These are phyloP conservation scores for Chenopodium suecicum DNA, from an alignment of 148 eudicot genomes.

Conservation along the genomic window DNA sequence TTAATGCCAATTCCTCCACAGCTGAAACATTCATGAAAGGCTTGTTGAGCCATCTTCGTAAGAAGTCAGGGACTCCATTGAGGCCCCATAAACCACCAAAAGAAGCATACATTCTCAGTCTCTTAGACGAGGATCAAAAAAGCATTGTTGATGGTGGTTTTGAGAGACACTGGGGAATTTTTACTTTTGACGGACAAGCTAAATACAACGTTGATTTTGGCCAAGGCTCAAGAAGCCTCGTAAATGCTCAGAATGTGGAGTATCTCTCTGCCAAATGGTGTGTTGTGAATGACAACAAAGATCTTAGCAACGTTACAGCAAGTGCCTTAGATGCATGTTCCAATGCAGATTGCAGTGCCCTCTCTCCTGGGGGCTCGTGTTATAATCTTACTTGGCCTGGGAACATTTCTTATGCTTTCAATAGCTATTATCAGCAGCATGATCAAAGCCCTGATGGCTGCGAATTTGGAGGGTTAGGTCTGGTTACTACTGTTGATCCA, in stretches of 20 bases:
- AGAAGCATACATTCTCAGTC: conserved; percentile 65
- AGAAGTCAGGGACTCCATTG: conserved; percentile 61
- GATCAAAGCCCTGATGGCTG: conserved; percentile 74
- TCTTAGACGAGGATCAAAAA: conserved; percentile 77
- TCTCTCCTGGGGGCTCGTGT: conserved; percentile 77
- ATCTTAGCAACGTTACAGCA: conserved; percentile 56
- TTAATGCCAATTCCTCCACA: conserved; percentile 59
- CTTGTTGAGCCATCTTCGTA: conserved; percentile 47
- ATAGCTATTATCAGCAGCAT: conserved; percentile 82
- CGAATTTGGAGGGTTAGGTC: conserved; percentile 78
- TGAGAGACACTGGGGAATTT: conserved; percentile 86
- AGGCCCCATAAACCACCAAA: conserved; percentile 53
- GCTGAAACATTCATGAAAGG: conserved; percentile 63
- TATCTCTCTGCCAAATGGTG: conserved; percentile 84
- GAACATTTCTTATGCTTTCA: conserved; percentile 82
- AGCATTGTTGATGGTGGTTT: conserved; percentile 51
- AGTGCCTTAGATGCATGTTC: conserved; percentile 59
- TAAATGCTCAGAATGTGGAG: conserved; percentile 67
- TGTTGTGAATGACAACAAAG: conserved; percentile 70
- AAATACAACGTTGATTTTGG: conserved; percentile 64
- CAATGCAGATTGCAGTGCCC: conserved; percentile 63
- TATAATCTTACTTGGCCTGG: conserved; percentile 75
- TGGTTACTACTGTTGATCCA: conserved; percentile 87
- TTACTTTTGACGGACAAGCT: conserved; percentile 94
- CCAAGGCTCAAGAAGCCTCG: conserved; percentile 45